Evolutionary conservation across 176 grass and related monocot genomes (phyloP).

Genomic region (Poa annua): DNA sequence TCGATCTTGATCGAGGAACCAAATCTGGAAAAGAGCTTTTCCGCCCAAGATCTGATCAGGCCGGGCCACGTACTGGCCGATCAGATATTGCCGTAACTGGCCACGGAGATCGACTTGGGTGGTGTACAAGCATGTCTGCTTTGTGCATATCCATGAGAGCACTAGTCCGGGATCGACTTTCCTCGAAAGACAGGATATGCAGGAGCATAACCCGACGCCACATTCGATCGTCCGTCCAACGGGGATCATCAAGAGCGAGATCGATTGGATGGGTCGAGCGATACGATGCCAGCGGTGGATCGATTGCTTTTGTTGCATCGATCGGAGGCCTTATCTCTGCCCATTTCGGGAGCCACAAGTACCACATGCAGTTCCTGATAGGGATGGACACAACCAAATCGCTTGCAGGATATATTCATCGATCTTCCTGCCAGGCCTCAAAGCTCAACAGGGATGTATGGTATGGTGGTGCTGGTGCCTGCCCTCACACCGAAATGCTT

Average conservation of each 20-base stretch:
- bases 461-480: neutral
- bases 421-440: neutral
- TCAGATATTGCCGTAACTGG: neutral
- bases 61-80: too few relatives aligned
- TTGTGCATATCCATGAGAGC: neutral
- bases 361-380: neutral
- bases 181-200: neutral
- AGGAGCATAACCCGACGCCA: neutral
- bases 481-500: neutral
- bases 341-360: neutral
- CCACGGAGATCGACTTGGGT: neutral
- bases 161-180: neutral
- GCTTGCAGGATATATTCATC: neutral
- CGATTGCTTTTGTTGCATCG: neutral
- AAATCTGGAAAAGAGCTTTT: slow-evolving; percentile 41
- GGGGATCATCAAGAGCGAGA: neutral
- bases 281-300: too few relatives aligned
- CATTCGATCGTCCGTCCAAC: neutral
- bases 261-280: too few relatives aligned
- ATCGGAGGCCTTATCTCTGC: slow-evolving; percentile 10
- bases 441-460: neutral
- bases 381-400: neutral
- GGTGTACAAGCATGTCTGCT: neutral
- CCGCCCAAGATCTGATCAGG: slow-evolving; percentile 24
- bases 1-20: neutral